Evolutionary conservation across 495 filamentous ascomycete species (phyloP), one percentile per base, ranked within the genome.

Genomic region (Xylaria longipes): DNA sequence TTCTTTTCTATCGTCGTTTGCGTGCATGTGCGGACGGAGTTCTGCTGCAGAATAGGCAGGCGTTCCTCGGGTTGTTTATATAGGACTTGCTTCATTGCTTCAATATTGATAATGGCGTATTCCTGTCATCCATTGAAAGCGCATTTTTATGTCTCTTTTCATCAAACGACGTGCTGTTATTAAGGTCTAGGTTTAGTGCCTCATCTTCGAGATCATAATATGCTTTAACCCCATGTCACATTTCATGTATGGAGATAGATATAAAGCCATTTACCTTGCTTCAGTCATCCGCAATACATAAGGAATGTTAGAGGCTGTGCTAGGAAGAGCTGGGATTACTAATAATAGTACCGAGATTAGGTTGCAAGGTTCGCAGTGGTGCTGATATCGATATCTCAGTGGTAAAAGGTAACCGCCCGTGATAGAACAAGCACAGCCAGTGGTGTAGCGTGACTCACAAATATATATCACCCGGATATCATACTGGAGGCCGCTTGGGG

Each of bases 1-100:
- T 22, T 39, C 9, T 43, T 33, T 27, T 6, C n/a, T 5, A 35
- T 39, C 8, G n/a, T 70, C 14, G 9, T 50, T 70, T 48, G 33
- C 57, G 56, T 70, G 68, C 68, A 70, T 70, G 61, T 64, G 60
- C 58, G 68, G 68, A 70, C 58, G 68, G 68, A 62, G 68, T 70
- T 64, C 68, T 70, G 60, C 68, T 70, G 17, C 68, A 64, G 37
- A 64, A 70, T 31, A 35, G 58, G 46, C 43, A n/a, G 68, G 68
- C 68, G 68, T 70, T 70, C 14, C 17, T 39, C 8, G 33, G 68
- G 14, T 62, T 63, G 68, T 50, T 70, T 62, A 20, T 37, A 62
- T 58, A 68, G 25, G 58, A 27, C 57, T 70, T 29, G 9, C n/a
- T 62, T 70, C 31, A n/a, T 27, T 39, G 33, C 64, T 66, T 66